phyloP scores from a whole-genome alignment of 2,329 filamentous ascomycete genomes.

The Aureobasidium sp. region DNA sequence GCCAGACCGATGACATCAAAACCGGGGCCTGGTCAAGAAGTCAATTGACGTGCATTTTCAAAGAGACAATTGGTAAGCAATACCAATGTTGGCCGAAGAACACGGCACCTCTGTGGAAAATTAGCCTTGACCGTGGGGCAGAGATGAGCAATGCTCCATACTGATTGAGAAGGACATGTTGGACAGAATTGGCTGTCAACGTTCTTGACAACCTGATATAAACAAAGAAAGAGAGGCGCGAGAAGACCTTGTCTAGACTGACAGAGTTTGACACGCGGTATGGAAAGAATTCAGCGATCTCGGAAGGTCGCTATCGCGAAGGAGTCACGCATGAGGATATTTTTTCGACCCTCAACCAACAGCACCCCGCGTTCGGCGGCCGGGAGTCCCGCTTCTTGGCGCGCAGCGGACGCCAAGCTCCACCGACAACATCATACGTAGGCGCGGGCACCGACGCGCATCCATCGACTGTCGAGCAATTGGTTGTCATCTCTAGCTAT shows the following conservation, averaged over 20 bases:
- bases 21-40: slow-evolving; percentile 53
- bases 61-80: slow-evolving; percentile 10
- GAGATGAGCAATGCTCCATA: slow-evolving; percentile 1
- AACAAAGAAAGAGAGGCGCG: neutral
- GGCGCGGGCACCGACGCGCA: neutral
- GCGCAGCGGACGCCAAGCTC: neutral
- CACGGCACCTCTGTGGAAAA: slow-evolving; percentile 56
- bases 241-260: neutral
- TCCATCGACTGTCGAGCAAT: neutral
- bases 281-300: neutral
- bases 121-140: slow-evolving; percentile 1
- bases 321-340: slow-evolving; percentile 1
- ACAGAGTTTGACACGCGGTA: neutral
- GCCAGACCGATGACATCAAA: slow-evolving; percentile 98
- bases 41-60: slow-evolving; percentile 2
- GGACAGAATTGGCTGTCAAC: neutral
- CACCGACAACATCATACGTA: slow-evolving; percentile 1
- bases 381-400: slow-evolving; percentile 4
- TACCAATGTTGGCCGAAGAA: slow-evolving; percentile 90
- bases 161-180: slow-evolving; percentile 12
- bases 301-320: slow-evolving; percentile 8
- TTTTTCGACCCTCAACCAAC: slow-evolving; percentile 1
- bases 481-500: neutral
- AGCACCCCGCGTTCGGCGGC: slow-evolving; percentile 5
- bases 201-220: neutral